phyloP scores from a whole-genome alignment of 306 rosid genomes.

The Morella rubra region DNA sequence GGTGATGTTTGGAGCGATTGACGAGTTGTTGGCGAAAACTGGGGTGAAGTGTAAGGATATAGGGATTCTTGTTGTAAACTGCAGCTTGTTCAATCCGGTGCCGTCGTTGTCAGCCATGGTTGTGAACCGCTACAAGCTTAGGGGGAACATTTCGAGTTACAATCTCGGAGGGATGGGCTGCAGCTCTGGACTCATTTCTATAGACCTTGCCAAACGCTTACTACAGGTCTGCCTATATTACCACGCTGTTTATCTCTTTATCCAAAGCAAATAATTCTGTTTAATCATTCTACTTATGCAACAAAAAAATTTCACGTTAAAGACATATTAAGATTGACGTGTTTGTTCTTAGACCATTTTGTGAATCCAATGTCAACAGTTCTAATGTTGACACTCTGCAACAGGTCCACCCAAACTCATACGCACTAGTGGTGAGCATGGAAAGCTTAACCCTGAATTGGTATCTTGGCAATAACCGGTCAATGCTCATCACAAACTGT shows the following conservation, averaged over 20 bases:
- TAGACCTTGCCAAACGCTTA: neutral
- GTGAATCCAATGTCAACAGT: too few relatives aligned
- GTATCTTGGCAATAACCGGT: neutral
- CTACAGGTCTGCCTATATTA: neutral
- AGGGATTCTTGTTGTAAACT: constrained; percentile 7
- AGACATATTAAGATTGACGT: too few relatives aligned
- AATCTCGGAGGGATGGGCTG: constrained; percentile 12
- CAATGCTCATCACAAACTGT: constrained; percentile 15
- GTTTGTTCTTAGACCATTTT: too few relatives aligned
- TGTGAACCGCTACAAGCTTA: constrained; percentile 9
- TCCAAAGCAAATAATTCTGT: too few relatives aligned
- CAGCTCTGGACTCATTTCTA: constrained; percentile 7
- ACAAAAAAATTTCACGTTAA: too few relatives aligned
- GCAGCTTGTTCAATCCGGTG: neutral
- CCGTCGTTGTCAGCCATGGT: constrained; percentile 6
- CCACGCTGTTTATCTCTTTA: neutral
- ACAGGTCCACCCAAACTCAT: neutral
- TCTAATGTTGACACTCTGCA: neutral
- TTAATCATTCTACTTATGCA: too few relatives aligned
- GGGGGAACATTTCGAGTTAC: constrained; percentile 5
- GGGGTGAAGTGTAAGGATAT: neutral
- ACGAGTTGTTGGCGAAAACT: neutral
- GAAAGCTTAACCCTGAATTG: neutral
- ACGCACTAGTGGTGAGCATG: constrained; percentile 13
- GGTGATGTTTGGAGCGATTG: constrained; percentile 11